phyloP scores from a whole-genome alignment of 306 rosid genomes.

The Luffa aegyptiaca region DNA sequence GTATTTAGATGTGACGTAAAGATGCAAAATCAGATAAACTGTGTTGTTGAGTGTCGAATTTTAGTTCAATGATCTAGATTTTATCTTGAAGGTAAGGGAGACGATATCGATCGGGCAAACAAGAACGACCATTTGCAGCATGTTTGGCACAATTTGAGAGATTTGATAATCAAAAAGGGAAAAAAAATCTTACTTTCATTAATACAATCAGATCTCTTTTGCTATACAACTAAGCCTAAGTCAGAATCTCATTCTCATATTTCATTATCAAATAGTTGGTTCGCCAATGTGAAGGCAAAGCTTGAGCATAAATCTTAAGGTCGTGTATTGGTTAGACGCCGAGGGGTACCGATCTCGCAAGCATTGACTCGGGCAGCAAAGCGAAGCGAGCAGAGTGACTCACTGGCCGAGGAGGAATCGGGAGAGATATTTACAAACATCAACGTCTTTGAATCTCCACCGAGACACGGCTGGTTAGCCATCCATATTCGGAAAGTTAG shows the following conservation, averaged over 20 bases:
- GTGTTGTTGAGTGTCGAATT: not conserved
- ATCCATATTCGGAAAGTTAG: not conserved
- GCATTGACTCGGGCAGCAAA: conserved; percentile 93
- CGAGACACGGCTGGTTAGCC: conserved; percentile 78
- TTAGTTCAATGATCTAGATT: not conserved
- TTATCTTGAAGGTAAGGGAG: not conserved
- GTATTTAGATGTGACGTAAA: not conserved
- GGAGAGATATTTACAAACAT: conserved; percentile 95
- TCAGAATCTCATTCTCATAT: conserved; percentile 45
- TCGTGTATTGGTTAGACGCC: conserved; percentile 59
- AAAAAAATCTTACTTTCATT: not conserved
- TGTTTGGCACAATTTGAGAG: not conserved
- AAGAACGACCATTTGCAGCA: not conserved
- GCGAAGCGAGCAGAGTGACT: conserved; percentile 89
- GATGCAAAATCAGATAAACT: not conserved
- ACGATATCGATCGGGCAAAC: not conserved
- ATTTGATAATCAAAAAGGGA: not conserved
- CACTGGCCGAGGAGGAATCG: conserved; percentile 57
- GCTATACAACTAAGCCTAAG: conserved; percentile 59
- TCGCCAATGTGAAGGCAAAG: conserved; percentile 24
- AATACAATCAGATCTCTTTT: conserved; percentile 19
- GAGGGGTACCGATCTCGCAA: conserved; percentile 91
- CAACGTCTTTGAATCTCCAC: conserved; percentile 89
- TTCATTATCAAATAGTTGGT: conserved; percentile 16
- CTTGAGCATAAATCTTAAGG: conserved; percentile 51